These are phyloP conservation scores for Gossypium herbaceum DNA, from an alignment of 345 rosid species.

Conservation along the genomic window DNA sequence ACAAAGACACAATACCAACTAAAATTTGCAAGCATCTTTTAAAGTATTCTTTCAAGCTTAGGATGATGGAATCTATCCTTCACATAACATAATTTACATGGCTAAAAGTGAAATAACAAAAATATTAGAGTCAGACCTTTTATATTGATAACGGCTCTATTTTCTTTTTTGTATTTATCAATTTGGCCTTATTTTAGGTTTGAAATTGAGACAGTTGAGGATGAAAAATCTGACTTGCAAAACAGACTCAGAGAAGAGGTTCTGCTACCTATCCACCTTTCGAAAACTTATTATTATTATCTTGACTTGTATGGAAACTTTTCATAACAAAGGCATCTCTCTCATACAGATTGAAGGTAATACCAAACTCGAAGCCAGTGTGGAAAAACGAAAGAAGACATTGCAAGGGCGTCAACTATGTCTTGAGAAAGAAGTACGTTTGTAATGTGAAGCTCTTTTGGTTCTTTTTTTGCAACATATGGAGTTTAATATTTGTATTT, in stretches of 20 bases:
- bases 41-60: not conserved
- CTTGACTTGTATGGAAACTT: slow-evolving; percentile 2
- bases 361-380: slow-evolving; percentile 47
- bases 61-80: not conserved
- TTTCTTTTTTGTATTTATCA: slow-evolving; percentile 9
- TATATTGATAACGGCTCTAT: not conserved
- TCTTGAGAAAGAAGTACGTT: slow-evolving; percentile 76
- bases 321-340: slow-evolving; percentile 12
- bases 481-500: not conserved
- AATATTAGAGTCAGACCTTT: not conserved
- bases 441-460: not conserved
- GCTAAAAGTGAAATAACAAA: not conserved
- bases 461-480: not conserved
- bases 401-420: slow-evolving; percentile 59
- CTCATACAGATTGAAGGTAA: slow-evolving; percentile 54
- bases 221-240: slow-evolving; percentile 56
- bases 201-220: slow-evolving; percentile 74
- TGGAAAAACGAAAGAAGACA: slow-evolving; percentile 61
- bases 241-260: slow-evolving; percentile 69
- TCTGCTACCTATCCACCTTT: slow-evolving; percentile 5
- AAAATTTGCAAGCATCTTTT: not conserved
- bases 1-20: not conserved
- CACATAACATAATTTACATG: not conserved
- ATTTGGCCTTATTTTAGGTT: slow-evolving; percentile 33
- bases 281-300: not conserved